Conservation (phyloP, 2,329 filamentous ascomycete genomes). For the Neurospora sp. region DNA sequence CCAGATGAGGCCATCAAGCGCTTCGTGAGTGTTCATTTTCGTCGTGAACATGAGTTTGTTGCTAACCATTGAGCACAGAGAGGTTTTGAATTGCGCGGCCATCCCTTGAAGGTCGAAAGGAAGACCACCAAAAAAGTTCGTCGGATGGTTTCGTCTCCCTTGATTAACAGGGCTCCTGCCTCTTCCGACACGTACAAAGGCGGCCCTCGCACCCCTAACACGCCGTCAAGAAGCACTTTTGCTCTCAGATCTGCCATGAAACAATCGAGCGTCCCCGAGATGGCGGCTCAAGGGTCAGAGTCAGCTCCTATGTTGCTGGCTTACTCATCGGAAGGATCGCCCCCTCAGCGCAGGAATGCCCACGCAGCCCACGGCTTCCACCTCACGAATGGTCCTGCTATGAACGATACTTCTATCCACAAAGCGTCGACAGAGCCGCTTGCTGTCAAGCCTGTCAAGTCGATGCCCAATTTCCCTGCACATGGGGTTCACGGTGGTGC, state of each 20-base stretch:
- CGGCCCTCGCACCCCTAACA: not conserved
- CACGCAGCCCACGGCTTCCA: not conserved
- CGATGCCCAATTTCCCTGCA: not conserved
- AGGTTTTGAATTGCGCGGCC: not conserved
- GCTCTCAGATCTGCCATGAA: not conserved
- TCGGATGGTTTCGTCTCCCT: not conserved
- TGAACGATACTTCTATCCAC: not conserved
- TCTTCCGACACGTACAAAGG: not conserved
- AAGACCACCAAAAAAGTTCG: constrained; percentile 9
- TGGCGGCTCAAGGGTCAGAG: not conserved
- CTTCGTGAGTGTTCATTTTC: constrained; percentile 8
- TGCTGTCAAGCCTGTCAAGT: not conserved
- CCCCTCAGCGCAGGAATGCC: not conserved
- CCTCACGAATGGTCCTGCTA: not conserved
- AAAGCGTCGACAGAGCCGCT: not conserved
- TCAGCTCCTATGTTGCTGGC: not conserved
- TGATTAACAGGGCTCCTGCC: not conserved
- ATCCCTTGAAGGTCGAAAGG: constrained; percentile 9
- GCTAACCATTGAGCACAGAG: not conserved
- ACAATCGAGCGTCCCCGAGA: not conserved
- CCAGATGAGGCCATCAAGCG: constrained; percentile 7
- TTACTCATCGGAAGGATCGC: not conserved
- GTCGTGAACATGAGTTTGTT: not conserved
- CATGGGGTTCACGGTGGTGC: not conserved
- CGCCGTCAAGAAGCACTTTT: not conserved